Conservation (phyloP, 768 basidiomycete species). For the Amylocystis lapponica region DNA sequence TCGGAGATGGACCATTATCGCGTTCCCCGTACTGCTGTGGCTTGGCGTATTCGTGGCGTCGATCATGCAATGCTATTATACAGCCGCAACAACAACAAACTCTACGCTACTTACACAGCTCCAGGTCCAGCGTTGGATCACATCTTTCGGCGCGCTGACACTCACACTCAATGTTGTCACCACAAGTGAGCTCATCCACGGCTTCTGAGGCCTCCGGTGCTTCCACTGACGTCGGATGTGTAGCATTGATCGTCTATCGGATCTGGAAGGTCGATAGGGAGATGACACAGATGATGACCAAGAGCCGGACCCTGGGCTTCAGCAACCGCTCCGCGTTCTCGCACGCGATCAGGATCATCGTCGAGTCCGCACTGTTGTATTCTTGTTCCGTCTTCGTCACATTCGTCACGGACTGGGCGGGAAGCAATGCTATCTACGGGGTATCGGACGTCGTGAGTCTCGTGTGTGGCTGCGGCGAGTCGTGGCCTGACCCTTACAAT, state of each 20-base stretch:
- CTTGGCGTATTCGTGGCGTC: neutral
- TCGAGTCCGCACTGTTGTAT: conserved; percentile 3
- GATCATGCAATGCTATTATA: neutral
- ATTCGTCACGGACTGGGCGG: neutral
- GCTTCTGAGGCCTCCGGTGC: neutral
- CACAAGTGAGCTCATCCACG: neutral
- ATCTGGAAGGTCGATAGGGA: neutral
- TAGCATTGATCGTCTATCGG: neutral
- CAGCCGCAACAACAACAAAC: neutral
- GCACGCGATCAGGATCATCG: neutral
- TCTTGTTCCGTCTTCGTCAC: neutral
- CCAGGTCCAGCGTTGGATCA: no score
- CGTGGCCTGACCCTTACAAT: neutral
- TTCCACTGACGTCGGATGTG: neutral
- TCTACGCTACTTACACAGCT: neutral
- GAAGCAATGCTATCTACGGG: neutral
- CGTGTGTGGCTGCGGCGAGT: neutral
- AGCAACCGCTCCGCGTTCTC: neutral
- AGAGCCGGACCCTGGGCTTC: neutral
- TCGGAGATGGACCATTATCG: neutral
- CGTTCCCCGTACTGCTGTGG: neutral
- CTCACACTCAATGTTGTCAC: neutral
- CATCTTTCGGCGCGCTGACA: no score
- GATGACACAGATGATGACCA: neutral
- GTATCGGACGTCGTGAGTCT: neutral